Percentiles rank a stretch among this genome's conserved stretches.
phyloP scores from a whole-genome alignment of 164 flowering plant species.

The Umbellularia californica region DNA sequence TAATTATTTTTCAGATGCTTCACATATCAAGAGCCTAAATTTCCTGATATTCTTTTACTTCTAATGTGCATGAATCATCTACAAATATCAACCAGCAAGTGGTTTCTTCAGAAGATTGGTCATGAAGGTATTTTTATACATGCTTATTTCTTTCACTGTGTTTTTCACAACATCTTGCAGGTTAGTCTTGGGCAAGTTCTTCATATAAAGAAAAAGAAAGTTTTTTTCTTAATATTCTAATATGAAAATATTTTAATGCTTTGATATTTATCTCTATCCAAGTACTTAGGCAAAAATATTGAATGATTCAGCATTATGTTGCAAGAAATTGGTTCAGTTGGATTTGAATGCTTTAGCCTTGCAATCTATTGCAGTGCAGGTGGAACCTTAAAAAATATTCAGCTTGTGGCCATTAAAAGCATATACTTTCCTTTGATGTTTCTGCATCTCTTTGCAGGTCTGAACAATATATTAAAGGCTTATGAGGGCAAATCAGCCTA shows the following conservation, averaged over 20 bases:
- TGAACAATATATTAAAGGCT: conserved; percentile 49
- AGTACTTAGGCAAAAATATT: conserved; percentile 4
- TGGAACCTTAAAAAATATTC: too few species aligned
- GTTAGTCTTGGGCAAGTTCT: too few species aligned
- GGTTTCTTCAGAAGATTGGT: conserved; percentile 94
- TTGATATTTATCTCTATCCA: conserved; percentile 19
- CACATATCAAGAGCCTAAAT: too few species aligned
- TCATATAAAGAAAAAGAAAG: too few species aligned
- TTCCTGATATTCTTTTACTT: too few species aligned
- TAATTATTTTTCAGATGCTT: too few species aligned
- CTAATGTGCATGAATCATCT: too few species aligned
- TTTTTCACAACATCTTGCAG: too few species aligned
- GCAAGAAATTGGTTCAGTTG: conserved; percentile 49
- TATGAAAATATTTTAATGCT: background rate
- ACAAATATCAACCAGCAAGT: conserved; percentile 55
- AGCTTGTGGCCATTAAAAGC: background rate
- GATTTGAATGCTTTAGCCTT: conserved; percentile 30
- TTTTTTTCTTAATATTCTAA: background rate
- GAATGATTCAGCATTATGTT: background rate
- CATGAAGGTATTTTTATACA: conserved; percentile 65
- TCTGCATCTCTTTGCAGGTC: conserved; percentile 1
- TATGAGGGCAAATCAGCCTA: conserved; percentile 96
- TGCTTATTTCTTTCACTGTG: background rate
- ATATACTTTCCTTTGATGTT: conserved; percentile 1
- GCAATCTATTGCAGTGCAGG: background rate